Percentiles rank a stretch among this genome's conserved stretches.
These are phyloP conservation scores for Yamadazyma friedrichii DNA, from an alignment of 1,139 yeast genomes.

Conservation along the genomic window DNA sequence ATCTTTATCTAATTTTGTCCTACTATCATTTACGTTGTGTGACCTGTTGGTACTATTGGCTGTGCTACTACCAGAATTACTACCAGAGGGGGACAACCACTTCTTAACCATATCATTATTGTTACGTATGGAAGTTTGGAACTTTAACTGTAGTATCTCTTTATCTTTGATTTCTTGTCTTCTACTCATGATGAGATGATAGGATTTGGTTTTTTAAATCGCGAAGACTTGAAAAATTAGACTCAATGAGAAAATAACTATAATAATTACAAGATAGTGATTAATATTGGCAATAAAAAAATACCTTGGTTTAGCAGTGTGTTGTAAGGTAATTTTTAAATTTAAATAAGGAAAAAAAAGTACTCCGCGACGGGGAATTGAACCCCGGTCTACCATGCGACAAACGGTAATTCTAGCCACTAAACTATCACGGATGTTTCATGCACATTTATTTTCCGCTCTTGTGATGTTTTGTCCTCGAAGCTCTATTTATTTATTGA, in stretches of 20 bases:
- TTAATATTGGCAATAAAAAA: not conserved
- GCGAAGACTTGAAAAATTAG: not conserved
- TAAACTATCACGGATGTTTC: constrained; percentile 40
- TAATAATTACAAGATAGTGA: too few species aligned
- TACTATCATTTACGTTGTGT: not conserved
- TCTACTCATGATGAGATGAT: constrained; percentile 19
- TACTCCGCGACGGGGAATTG: constrained; percentile 49
- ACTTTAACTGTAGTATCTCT: constrained; percentile 47
- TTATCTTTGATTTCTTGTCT: constrained; percentile 47
- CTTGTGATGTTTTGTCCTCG: too few species aligned
- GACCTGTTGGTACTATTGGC: not conserved
- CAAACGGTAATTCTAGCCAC: constrained; percentile 49
- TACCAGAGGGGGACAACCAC: constrained; percentile 33
- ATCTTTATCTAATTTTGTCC: not conserved
- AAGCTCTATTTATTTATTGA: too few species aligned
- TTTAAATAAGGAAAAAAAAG: constrained; percentile 8
- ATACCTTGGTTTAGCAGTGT: too few species aligned
- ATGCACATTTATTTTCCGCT: too few species aligned
- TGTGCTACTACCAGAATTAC: constrained; percentile 1
- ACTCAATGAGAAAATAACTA: not conserved
- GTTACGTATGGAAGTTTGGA: constrained; percentile 43
- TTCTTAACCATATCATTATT: constrained; percentile 35
- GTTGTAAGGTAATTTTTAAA: too few species aligned
- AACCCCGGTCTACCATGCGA: constrained; percentile 50
- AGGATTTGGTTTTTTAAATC: not conserved